These are phyloP conservation scores for Escovopsis sp. DNA, from an alignment of 2,329 filamentous ascomycete genomes.

Conservation along the genomic window DNA sequence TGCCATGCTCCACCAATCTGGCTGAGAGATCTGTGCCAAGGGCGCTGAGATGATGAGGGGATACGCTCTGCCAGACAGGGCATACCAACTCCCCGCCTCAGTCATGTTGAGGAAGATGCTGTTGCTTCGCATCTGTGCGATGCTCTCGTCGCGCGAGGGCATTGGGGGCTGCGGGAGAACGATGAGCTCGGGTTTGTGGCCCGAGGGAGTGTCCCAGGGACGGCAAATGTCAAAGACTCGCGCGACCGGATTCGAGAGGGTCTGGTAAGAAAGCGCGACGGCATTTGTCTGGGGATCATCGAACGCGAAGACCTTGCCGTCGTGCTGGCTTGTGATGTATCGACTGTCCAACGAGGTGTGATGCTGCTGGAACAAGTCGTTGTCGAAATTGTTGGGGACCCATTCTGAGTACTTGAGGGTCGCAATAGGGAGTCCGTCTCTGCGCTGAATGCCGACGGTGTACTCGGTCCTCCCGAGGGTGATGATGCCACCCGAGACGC, in stretches of 20 bases:
- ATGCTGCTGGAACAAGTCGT: slow-evolving; percentile 76
- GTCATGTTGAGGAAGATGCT: slow-evolving; percentile 81
- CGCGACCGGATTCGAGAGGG: slow-evolving; percentile 63
- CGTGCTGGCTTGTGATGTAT: slow-evolving; percentile 77
- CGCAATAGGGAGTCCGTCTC: slow-evolving; percentile 61
- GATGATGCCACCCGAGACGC: slow-evolving; percentile 64
- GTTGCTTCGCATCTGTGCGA: slow-evolving; percentile 38
- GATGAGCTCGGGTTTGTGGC: slow-evolving; percentile 62
- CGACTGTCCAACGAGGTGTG: slow-evolving; percentile 65
- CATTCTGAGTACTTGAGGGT: slow-evolving; percentile 90
- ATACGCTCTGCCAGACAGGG: slow-evolving; percentile 74
- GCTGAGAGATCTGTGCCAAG: slow-evolving; percentile 27
- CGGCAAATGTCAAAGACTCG: slow-evolving; percentile 80
- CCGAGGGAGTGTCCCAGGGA: slow-evolving; percentile 43
- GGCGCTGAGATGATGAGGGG: slow-evolving; percentile 65
- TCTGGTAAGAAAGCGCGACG: slow-evolving; percentile 48
- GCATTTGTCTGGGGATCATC: slow-evolving; percentile 45
- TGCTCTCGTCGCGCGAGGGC: slow-evolving; percentile 35
- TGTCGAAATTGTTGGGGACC: slow-evolving; percentile 82
- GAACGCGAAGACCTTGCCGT: slow-evolving; percentile 71
- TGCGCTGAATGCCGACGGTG: slow-evolving; percentile 69
- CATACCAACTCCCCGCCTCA: slow-evolving; percentile 80
- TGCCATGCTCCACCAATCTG: slow-evolving; percentile 33
- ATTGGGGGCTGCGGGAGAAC: slow-evolving; percentile 75
- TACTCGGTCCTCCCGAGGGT: slow-evolving; percentile 83